Base-by-base conservation (phyloP, 768 basidiomycete species). In the Termitomyces sp. region DNA sequence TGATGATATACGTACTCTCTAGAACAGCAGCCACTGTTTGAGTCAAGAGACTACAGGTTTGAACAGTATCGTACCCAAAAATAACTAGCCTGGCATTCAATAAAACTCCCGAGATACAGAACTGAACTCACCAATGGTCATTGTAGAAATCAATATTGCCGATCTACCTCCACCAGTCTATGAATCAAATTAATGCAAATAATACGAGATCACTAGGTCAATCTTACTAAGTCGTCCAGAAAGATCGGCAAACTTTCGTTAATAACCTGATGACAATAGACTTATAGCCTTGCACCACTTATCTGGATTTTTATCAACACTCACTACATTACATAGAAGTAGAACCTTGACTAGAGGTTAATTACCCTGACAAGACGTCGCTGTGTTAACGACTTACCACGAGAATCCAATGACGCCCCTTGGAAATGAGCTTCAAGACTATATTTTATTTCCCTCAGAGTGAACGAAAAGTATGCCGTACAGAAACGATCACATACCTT, bases 321-420 rank as follows among this genome's bases (percentile, higher is more conserved):
- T 54, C 64, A 89, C 88, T 55, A 97, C 94, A 67, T 97, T 97
- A 53, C 88, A 83, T 0, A 98, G 76, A 2, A 98, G 79, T 2
- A 98, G 78, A 3, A 94, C 89, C 89, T 91, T 46, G 11, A 30
- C 3, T 23, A 23, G 41, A 30, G 14, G 17, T 15, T 12, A n/a
- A 17, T 52, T 35, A 38, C 28, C 35, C 5, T 21, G 15, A 42
- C 30, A 44, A 30, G 26, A 28, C 28, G n/a, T 8, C 26, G 12
- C 26, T 2, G 28, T 4, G 19, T 23, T 42, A 15, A 44, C 12
- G 55, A 71, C 78, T 52, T 65, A 93, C 94, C 52, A 97, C 95
- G 9, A 98, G 81, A 12, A 98, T 93, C 96, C 96, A 94, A 70
- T 94, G 92, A 3, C 91, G 81, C 0, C 91, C 89, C 59, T 77